A percentile compares a stretch with the other conserved stretches of the same genome.
Conservation (phyloP, 441 rosid genomes). For the Gossypium gossypioides region DNA sequence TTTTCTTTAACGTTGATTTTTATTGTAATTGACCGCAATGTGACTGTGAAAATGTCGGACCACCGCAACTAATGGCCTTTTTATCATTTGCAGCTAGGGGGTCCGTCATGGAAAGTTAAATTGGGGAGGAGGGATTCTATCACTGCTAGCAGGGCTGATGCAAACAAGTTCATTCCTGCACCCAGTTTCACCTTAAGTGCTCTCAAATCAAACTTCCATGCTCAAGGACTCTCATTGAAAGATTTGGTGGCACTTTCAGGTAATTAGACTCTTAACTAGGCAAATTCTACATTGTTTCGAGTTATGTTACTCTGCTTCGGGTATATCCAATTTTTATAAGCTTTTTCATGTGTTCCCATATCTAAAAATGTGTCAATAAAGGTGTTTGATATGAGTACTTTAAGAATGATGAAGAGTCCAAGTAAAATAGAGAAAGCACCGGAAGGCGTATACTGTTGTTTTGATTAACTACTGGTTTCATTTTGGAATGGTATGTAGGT, state of each 20-base stretch:
- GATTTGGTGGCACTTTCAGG: constrained; percentile 28
- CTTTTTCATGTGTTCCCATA: too few species aligned
- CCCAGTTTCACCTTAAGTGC: constrained; percentile 19
- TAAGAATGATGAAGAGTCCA: not conserved
- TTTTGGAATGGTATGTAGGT: constrained; percentile 8
- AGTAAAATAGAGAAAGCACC: too few species aligned
- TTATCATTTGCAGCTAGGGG: constrained; percentile 23
- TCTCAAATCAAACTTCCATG: constrained; percentile 21
- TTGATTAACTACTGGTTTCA: too few species aligned
- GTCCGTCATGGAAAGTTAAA: constrained; percentile 25
- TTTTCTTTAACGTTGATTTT: not conserved
- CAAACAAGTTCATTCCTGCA: constrained; percentile 18
- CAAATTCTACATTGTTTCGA: not conserved
- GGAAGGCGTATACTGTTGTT: too few species aligned
- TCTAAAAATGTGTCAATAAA: not conserved
- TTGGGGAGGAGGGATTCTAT: constrained; percentile 25
- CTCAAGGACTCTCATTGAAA: constrained; percentile 20
- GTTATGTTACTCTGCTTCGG: not conserved
- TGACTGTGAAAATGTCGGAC: too few species aligned
- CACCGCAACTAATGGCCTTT: not conserved
- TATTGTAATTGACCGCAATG: too few species aligned
- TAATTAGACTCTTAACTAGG: constrained; percentile 1
- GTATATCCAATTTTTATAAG: too few species aligned
- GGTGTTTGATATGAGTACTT: not conserved
- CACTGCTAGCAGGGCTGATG: constrained; percentile 21